phyloP scores from a whole-genome alignment of 1,139 yeast species.

The Wickerhamiella infanticola region DNA sequence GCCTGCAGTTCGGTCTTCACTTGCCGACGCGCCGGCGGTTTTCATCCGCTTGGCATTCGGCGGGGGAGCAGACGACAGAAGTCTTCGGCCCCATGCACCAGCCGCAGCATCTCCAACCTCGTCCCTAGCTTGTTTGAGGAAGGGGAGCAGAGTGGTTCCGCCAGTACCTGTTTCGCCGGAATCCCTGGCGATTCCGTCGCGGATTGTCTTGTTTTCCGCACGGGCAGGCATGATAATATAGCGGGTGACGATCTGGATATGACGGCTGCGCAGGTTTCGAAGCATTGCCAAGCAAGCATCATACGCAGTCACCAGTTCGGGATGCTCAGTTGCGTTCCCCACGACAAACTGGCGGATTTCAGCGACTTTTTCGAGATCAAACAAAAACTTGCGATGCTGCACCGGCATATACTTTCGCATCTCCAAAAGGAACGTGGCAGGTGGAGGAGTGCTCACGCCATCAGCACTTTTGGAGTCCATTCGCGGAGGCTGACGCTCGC shows the following conservation, averaged over 20 bases:
- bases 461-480: conserved; percentile 2
- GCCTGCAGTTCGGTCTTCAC: not conserved
- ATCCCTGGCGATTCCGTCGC: conserved; percentile 24
- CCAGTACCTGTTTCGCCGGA: conserved; percentile 62
- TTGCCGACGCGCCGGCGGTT: not conserved
- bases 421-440: conserved; percentile 55
- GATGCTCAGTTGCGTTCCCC: conserved; percentile 27
- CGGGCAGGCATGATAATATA: conserved; percentile 66
- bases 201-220: conserved; percentile 17
- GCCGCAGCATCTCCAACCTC: conserved; percentile 91
- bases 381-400: conserved; percentile 59
- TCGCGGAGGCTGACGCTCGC: conserved; percentile 28
- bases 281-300: conserved; percentile 88
- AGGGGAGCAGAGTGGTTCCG: conserved; percentile 82
- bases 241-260: conserved; percentile 80
- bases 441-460: conserved; percentile 1
- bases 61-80: conserved; percentile 29
- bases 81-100: conserved; percentile 72
- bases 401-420: conserved; percentile 88
- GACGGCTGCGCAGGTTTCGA: conserved; percentile 79
- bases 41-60: not conserved
- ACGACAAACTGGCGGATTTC: conserved; percentile 51
- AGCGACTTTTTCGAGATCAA: conserved; percentile 40
- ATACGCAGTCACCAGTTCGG: conserved; percentile 54
- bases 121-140: conserved; percentile 87